Evolutionary conservation across 768 basidiomycete species (phyloP).

Genomic region (Astraeus odoratus): DNA sequence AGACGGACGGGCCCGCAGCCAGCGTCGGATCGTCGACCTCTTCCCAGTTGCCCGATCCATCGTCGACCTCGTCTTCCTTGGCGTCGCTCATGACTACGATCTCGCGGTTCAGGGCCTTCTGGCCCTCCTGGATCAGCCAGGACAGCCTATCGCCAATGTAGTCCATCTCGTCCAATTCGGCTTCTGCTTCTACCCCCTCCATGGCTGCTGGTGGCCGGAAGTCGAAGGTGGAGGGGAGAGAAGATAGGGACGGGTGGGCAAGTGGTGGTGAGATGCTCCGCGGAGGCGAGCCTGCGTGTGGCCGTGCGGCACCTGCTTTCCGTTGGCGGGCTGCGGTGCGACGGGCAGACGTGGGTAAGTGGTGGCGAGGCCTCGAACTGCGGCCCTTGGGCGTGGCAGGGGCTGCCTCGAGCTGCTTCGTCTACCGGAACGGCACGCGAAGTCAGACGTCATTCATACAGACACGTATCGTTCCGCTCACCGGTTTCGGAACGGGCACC

Average conservation of each 20-base stretch:
- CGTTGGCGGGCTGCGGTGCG: constrained; percentile 32
- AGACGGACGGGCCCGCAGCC: constrained; percentile 14
- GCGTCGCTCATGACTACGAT: constrained; percentile 72
- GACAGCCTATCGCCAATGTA: constrained; percentile 72
- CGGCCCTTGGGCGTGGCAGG: constrained; percentile 33
- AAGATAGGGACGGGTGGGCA: constrained; percentile 17
- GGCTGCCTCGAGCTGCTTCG: constrained; percentile 29
- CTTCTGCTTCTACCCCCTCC: constrained; percentile 31
- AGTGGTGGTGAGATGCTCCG: constrained; percentile 18
- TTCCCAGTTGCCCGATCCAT: constrained; percentile 69
- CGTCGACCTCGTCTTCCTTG: constrained; percentile 70
- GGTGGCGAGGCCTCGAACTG: constrained; percentile 25
- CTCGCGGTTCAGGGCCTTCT: constrained; percentile 68
- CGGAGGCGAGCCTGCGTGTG: constrained; percentile 19
- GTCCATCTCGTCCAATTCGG: constrained; percentile 59
- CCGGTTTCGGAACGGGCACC: constrained; percentile 35
- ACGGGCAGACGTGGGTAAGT: constrained; percentile 22
- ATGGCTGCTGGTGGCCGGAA: constrained; percentile 25
- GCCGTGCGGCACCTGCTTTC: constrained; percentile 24
- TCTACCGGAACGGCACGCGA: constrained; percentile 10
- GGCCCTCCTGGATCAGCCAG: constrained; percentile 70
- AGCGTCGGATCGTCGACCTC: constrained; percentile 41
- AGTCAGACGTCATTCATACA: neutral
- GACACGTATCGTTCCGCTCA: constrained; percentile 9
- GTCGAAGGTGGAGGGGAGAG: constrained; percentile 37